These are phyloP conservation scores for Jacaranda mimosifolia DNA, from an alignment of 257 asterid species.

Conservation along the genomic window DNA sequence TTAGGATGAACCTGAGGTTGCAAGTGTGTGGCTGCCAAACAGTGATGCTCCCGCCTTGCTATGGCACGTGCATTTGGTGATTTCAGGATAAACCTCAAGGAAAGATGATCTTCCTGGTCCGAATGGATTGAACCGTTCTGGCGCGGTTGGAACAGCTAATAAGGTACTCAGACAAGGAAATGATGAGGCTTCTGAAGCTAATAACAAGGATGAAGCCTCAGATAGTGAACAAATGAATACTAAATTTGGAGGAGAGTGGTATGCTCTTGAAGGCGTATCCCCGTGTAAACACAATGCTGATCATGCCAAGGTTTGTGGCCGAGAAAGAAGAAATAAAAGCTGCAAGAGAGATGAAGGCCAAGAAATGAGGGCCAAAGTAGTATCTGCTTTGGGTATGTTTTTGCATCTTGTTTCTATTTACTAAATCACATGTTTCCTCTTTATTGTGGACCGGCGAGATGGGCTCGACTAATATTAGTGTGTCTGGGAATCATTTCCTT, in stretches of 20 bases:
- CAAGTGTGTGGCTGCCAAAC: slow-evolving; percentile 80
- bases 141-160: slow-evolving; percentile 35
- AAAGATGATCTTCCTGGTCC: slow-evolving; percentile 22
- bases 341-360: slow-evolving; percentile 35
- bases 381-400: background rate
- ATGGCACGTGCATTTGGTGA: slow-evolving; percentile 89
- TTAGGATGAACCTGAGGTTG: slow-evolving; percentile 73
- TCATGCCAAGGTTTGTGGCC: slow-evolving; percentile 50
- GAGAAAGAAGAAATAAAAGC: slow-evolving; percentile 41
- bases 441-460: slow-evolving; percentile 35
- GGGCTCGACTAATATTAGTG: slow-evolving; percentile 52
- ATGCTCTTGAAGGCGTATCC: slow-evolving; percentile 50
- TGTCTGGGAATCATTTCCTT: slow-evolving; percentile 35
- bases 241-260: slow-evolving; percentile 37
- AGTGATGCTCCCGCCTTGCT: slow-evolving; percentile 74
- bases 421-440: slow-evolving; percentile 12
- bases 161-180: background rate
- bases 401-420: background rate
- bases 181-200: no score
- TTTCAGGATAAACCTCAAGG: slow-evolving; percentile 45
- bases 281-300: slow-evolving; percentile 54
- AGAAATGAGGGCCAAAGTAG: slow-evolving; percentile 21
- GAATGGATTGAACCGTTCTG: slow-evolving; percentile 34
- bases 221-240: slow-evolving; percentile 34
- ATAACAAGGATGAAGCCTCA: background rate